Evolutionary conservation across 176 grass and related monocot species (phyloP).

Genomic region (Ananas comosus): DNA sequence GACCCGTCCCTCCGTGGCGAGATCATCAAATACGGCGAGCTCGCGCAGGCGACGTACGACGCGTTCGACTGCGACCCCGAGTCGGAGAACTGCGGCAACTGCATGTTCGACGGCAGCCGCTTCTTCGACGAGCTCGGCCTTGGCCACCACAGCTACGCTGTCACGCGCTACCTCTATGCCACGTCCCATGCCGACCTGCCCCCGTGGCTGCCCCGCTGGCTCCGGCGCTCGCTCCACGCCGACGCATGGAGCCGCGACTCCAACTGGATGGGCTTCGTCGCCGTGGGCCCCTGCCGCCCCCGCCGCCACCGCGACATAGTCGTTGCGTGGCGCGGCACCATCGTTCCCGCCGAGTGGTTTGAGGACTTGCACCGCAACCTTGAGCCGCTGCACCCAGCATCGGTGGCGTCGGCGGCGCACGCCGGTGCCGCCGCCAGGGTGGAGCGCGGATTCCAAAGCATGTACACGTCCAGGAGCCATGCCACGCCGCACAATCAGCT

Average conservation of each 20-base stretch:
- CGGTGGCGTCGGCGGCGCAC: not conserved
- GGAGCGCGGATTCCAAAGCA: constrained; percentile 34
- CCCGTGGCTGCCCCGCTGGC: constrained; percentile 16
- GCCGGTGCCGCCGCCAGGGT: constrained; percentile 13
- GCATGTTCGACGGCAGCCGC: constrained; percentile 18
- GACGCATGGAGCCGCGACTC: constrained; percentile 21
- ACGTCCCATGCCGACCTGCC: constrained; percentile 25
- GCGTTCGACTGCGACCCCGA: constrained; percentile 31
- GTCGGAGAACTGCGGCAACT: constrained; percentile 36
- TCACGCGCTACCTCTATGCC: constrained; percentile 27
- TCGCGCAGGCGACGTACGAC: constrained; percentile 33
- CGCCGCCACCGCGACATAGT: constrained; percentile 21
- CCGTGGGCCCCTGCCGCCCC: constrained; percentile 18
- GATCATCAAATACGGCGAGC: constrained; percentile 46
- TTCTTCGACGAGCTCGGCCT: constrained; percentile 30
- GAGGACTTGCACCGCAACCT: constrained; percentile 12
- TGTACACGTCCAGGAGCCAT: constrained; percentile 36
- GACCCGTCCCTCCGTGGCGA: constrained; percentile 28
- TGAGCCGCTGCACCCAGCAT: not conserved
- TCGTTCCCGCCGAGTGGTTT: constrained; percentile 17
- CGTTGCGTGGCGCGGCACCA: constrained; percentile 34
- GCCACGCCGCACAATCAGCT: constrained; percentile 17
- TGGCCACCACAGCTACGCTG: constrained; percentile 5
- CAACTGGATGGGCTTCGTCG: constrained; percentile 42
- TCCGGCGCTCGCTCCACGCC: constrained; percentile 16